Base-by-base conservation (phyloP, 176 grass and related monocot genomes). In the Oryza glumipatula region DNA sequence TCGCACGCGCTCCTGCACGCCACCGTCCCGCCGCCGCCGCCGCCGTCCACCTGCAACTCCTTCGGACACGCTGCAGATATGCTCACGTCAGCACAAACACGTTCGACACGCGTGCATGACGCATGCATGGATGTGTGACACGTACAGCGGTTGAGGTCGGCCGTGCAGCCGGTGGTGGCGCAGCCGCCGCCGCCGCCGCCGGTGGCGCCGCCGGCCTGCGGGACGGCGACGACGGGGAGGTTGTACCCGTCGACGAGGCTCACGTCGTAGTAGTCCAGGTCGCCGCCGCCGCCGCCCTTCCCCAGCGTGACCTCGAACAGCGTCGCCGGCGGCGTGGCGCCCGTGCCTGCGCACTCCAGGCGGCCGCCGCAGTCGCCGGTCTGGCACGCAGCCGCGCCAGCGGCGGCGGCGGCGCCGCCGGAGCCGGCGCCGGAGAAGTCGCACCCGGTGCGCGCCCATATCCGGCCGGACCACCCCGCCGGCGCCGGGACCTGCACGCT, bases 161-260 rank as follows among this genome's bases (percentile, higher is more conserved):
- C 74, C 24, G 65, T 69, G 80, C 96, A 95, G 17, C 96, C 96
- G 7, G 96, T 95, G 43, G 78, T 35, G 67, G 92, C 92, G 81
- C 93, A 98, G 4, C 68, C 88, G 30, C 23, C 92, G 80, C 93
- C 95, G 4, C 68, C 92, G 80, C 93, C 95, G 4, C 68, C 88
- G 28, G 28, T 30, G 28, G 28, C 1, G 28, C 30, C 30, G 30
- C 23, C 68, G 70, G 80, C 89, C 19, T 89, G 74, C 5, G 93
- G 91, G 22, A 91, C 67, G 39, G 84, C 91, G 68, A 95, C 80
- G 72, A 95, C 77, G 0, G 96, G 96, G 41, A 98, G 85, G 81
- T 98, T 98, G 89, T 98, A 95, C 7, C 96, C 91, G 36, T 98
- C 93, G 68, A 98, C 96, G 32, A 98, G 89, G 73, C 93, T 98